Base-by-base conservation (phyloP, 306 rosid genomes). In the Ziziphus jujuba region DNA sequence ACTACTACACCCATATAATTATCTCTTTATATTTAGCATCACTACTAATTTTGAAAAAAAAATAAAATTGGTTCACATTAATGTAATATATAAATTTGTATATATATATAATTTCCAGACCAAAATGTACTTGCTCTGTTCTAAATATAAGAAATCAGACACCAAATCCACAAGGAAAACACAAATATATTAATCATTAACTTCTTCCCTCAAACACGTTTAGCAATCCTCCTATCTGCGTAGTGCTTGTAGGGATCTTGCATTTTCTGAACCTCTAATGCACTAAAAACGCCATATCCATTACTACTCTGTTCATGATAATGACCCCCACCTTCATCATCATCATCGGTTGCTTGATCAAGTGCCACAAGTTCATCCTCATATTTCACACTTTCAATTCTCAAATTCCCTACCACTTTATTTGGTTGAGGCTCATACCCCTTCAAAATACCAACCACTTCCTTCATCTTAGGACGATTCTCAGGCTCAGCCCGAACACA, bases 271-370 rank as follows among this genome's bases (percentile, higher is more conserved):
- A 79, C 89, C 54, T 82, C 80, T 53, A 85, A 67, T 23, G 92
- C 96, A 84, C 95, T 89, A 36, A 91, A 91, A 71, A 87, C 85
- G 52, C 96, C 96, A 75, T 72, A 84, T 22, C 93, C 89, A 53
- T 80, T 70, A 8, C 19, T 63, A 28, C 75, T 73, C 33, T 28
- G 33, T 28, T 28, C 33, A 51, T 79, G 85, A 38, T 72, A 77
- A 20, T 3, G 38, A 24, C 0, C 70, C 36, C 70, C 85, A 63
- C 60, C 82, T 23, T 63, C 65, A 14, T 82, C 84, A 6, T 74
- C 86, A 33, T 72, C 86, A 33, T 72, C 84, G 12, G 68, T 81
- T 12, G 77, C 78, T 54, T 84, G 82, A 31, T 87, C 91, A 63
- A 79, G 76, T 49, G 80, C 84, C 74, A 87, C 49, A 6, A 83